Percentiles rank a stretch among this genome's conserved stretches.
phyloP scores from a whole-genome alignment of 352 stramenopile genomes.

The Phytophthora nicotianae region DNA sequence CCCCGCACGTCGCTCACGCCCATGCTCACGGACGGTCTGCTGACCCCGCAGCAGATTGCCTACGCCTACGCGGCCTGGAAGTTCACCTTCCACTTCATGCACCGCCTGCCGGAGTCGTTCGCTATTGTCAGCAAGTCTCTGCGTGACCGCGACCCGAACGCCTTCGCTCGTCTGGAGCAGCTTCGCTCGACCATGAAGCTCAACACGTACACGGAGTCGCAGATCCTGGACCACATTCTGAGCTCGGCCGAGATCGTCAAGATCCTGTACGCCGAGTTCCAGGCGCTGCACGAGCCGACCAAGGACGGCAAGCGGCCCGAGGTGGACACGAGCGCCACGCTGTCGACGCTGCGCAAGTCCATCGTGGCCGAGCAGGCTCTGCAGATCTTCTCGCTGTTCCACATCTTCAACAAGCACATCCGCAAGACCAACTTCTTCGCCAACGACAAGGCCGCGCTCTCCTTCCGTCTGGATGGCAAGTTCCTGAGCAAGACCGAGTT shows the following conservation, averaged over 20 bases:
- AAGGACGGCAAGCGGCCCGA: constrained; percentile 32
- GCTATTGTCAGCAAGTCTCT: constrained; percentile 81
- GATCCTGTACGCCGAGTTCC: constrained; percentile 81
- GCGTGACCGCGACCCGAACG: constrained; percentile 73
- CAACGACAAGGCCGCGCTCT: constrained; percentile 76
- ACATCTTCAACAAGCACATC: constrained; percentile 84
- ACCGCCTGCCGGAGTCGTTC: constrained; percentile 81
- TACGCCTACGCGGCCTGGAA: constrained; percentile 89
- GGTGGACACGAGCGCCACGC: constrained; percentile 54
- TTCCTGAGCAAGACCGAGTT: constrained; percentile 79
- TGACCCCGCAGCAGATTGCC: constrained; percentile 80
- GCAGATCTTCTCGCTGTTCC: constrained; percentile 83
- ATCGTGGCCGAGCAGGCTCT: constrained; percentile 78
- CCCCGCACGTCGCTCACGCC: constrained; percentile 83
- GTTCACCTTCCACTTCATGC: constrained; percentile 90
- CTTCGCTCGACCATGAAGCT: constrained; percentile 85
- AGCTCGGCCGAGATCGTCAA: constrained; percentile 71
- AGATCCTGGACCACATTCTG: constrained; percentile 89
- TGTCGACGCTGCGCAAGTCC: constrained; percentile 76
- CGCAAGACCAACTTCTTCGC: constrained; percentile 88
- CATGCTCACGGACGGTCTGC: constrained; percentile 77
- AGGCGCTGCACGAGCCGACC: constrained; percentile 66
- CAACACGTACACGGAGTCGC: constrained; percentile 88
- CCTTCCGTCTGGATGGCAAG: constrained; percentile 76
- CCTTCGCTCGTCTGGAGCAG: constrained; percentile 78